A percentile compares a stretch with the other conserved stretches of the same genome.
Evolutionary conservation across 169 alveolate species (phyloP).

Genomic region (Eimeria tenella): DNA sequence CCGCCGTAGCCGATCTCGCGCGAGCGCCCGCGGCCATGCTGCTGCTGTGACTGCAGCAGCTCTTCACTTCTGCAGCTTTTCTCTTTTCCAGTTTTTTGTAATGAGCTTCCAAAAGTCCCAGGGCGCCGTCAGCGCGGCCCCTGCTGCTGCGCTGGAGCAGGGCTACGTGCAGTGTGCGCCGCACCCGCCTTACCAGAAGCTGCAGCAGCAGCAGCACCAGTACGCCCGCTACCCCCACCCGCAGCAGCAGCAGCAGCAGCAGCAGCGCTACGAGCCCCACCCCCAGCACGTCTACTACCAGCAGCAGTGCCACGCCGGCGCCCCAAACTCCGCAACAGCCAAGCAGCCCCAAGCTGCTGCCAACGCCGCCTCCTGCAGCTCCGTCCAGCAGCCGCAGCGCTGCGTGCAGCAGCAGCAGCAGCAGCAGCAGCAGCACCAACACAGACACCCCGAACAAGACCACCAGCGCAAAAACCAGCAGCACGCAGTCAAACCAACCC

Average conservation of each 20-base stretch:
- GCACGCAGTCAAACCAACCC: constrained; percentile 53
- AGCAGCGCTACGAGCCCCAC: constrained; percentile 35
- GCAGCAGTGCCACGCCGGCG: constrained; percentile 61
- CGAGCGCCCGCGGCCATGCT: constrained; percentile 62
- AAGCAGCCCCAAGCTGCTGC: constrained; percentile 36
- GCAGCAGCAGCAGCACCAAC: constrained; percentile 27
- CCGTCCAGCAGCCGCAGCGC: constrained; percentile 63
- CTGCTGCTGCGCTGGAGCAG: constrained; percentile 56
- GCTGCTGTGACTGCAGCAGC: constrained; percentile 54
- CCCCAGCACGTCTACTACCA: constrained; percentile 69
- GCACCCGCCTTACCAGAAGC: constrained; percentile 62
- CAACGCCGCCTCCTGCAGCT: constrained; percentile 5
- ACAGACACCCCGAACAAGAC: constrained; percentile 58
- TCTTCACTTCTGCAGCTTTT: constrained; percentile 4
- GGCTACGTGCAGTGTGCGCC: constrained; percentile 55
- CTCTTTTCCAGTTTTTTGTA: constrained; percentile 27
- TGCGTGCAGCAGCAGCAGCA: constrained; percentile 20
- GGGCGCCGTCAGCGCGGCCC: constrained; percentile 75
- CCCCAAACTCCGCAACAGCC: background rate
- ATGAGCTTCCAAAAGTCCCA: constrained; percentile 69
- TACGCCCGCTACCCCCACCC: constrained; percentile 24
- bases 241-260: constrained; percentile 32
- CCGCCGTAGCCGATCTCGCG: background rate
- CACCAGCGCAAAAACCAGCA: constrained; percentile 59
- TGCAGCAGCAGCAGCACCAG: constrained; percentile 69